Evolutionary conservation across 805 yeast genomes (phyloP).

Genomic region (Lachancea waltii): DNA sequence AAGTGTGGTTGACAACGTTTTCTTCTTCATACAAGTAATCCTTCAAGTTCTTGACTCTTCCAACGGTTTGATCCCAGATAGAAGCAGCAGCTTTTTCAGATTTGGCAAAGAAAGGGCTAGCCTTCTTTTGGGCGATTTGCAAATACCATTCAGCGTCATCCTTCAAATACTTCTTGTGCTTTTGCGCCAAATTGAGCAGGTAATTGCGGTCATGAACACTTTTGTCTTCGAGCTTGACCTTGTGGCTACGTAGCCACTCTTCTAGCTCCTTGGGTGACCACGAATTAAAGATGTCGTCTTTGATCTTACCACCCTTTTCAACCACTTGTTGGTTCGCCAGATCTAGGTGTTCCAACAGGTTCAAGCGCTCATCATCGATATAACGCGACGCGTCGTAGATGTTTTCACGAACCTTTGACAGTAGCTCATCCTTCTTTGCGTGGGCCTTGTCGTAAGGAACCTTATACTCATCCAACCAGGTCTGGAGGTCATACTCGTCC

Average conservation of each 20-base stretch:
- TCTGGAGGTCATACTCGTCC: slow-evolving; percentile 42
- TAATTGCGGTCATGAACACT: slow-evolving; percentile 32
- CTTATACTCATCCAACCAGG: slow-evolving; percentile 44
- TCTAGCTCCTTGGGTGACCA: slow-evolving; percentile 51
- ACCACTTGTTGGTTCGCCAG: slow-evolving; percentile 33
- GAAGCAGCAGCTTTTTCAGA: slow-evolving; percentile 26
- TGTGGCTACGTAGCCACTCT: slow-evolving; percentile 48
- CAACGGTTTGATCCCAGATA: slow-evolving; percentile 21
- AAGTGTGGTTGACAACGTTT: slow-evolving; percentile 39
- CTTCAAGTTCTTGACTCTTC: slow-evolving; percentile 15
- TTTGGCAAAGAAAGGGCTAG: slow-evolving; percentile 35
- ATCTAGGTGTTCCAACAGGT: slow-evolving; percentile 37
- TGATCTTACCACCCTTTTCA: slow-evolving; percentile 36
- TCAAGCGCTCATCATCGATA: slow-evolving; percentile 35
- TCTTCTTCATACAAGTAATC: slow-evolving; percentile 21
- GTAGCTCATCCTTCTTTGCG: slow-evolving; percentile 42
- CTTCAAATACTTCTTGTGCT: slow-evolving; percentile 32
- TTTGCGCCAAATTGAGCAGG: slow-evolving; percentile 32
- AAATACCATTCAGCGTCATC: slow-evolving; percentile 38
- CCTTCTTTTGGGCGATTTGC: slow-evolving; percentile 24
- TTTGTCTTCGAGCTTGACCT: slow-evolving; percentile 34
- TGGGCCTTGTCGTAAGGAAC: slow-evolving; percentile 32
- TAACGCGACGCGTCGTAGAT: slow-evolving; percentile 39
- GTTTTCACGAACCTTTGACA: slow-evolving; percentile 38
- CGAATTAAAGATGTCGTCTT: slow-evolving; percentile 40